Base-by-base conservation (phyloP, 1,284 basidiomycete genomes). In the Apiotrichum gracile region DNA sequence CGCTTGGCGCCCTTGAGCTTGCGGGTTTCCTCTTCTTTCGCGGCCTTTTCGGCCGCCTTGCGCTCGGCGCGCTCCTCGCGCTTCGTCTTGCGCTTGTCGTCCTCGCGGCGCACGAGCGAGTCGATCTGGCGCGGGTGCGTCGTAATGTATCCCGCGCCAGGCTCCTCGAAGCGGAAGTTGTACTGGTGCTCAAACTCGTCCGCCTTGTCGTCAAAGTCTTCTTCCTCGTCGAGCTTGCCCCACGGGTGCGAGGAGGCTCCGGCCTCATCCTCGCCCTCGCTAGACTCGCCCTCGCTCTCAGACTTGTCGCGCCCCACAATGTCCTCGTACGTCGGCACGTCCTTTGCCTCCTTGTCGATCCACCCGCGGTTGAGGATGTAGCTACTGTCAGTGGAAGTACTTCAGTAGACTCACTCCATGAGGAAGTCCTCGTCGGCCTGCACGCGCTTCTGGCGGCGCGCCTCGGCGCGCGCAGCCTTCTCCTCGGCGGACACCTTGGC, bases 291-390 rank as follows among this genome's bases (percentile, higher is more conserved):
- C 12, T 67, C 67, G 25, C 21, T 33, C 13, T 49, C 48, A 3
- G 47, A 47, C 25, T 60, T 46, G 24, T 29, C 49, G 37, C 54
- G 50, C 6, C 64, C 68, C 16, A 85, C 85, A 34, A 93, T 78
- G 69, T 93, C 89, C 42, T 82, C 77, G 72, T 91, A 91, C 0
- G 90, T 92, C 6, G 90, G 91, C 5, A 91, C 77, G 52, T 83
- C 84, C 24, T 81, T 78, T 10, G 79, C 76, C 4, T 83, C 79
- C 48, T 82, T 82, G 74, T 96, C 92, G 52, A 97, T 85, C 92
- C 92, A 97, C 1, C 92, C 92, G 35, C 92, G 87, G 70, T 92
- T 91, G 21, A 94, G 78, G 58, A 97, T 94, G 72, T 94, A 97
- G 73, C 91, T 94, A 60, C 1, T 0, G 47, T 47, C 31, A 47